These are phyloP conservation scores for Pythium coloratum DNA, from an alignment of 352 stramenopile species.

Conservation along the genomic window DNA sequence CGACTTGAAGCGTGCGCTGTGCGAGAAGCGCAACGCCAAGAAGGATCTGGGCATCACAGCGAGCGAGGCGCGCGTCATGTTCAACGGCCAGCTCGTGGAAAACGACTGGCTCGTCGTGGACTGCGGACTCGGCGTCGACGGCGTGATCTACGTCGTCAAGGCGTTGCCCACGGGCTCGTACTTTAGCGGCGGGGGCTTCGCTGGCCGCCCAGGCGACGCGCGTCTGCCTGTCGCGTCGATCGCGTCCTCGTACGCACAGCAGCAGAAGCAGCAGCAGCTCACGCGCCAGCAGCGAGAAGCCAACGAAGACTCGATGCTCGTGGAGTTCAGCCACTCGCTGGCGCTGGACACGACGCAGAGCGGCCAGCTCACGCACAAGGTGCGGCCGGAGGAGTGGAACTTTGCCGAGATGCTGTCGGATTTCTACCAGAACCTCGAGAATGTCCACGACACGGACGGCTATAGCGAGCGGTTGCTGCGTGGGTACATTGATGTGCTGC, in stretches of 20 bases:
- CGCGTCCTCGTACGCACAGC: conserved; percentile 53
- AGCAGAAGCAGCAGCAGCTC: conserved; percentile 21
- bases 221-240: conserved; percentile 77
- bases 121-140: conserved; percentile 73
- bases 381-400: conserved; percentile 67
- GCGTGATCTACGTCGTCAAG: conserved; percentile 68
- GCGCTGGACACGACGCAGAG: conserved; percentile 35
- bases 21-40: conserved; percentile 45
- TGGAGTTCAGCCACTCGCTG: conserved; percentile 49
- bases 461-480: conserved; percentile 74
- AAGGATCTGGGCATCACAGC: conserved; percentile 48
- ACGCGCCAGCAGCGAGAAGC: conserved; percentile 18
- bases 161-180: conserved; percentile 17
- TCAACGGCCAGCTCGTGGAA: conserved; percentile 70
- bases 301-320: conserved; percentile 43
- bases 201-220: conserved; percentile 29
- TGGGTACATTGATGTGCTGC: conserved; percentile 78
- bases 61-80: conserved; percentile 64
- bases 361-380: conserved; percentile 48
- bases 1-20: conserved; percentile 69
- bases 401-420: conserved; percentile 79
- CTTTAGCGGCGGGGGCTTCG: conserved; percentile 21
- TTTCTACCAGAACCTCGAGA: conserved; percentile 74
- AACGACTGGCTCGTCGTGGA: conserved; percentile 83
- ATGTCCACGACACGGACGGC: conserved; percentile 65